These are phyloP conservation scores for Aspergillus sclerotioniger DNA, from an alignment of 495 filamentous ascomycete species.

Conservation along the genomic window DNA sequence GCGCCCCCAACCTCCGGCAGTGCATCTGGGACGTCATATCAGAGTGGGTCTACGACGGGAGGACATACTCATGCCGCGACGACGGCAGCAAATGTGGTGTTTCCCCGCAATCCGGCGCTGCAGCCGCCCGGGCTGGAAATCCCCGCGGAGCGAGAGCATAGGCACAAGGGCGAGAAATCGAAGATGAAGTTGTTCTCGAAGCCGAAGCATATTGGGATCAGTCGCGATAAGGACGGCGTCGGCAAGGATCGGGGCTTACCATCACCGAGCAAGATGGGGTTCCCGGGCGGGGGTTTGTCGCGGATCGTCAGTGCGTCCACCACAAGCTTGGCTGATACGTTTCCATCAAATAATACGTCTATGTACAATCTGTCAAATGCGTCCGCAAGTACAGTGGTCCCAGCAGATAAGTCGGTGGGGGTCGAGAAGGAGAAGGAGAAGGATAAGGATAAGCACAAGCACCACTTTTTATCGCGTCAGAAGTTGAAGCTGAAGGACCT, in stretches of 20 bases:
- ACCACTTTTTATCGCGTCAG: slow-evolving; percentile 85
- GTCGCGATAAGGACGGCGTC: slow-evolving; percentile 61
- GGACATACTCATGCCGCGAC: slow-evolving; percentile 68
- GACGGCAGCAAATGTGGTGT: slow-evolving; percentile 83
- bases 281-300: slow-evolving; percentile 54
- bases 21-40: slow-evolving; percentile 53
- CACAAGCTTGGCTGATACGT: slow-evolving; percentile 66
- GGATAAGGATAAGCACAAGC: slow-evolving; percentile 63
- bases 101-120: slow-evolving; percentile 65
- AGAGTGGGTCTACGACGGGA: slow-evolving; percentile 63
- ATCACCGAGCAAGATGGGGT: slow-evolving; percentile 76
- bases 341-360: slow-evolving; percentile 60
- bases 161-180: slow-evolving; percentile 70
- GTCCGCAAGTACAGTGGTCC: slow-evolving; percentile 74
- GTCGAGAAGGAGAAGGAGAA: slow-evolving; percentile 33
- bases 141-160: slow-evolving; percentile 57
- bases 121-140: slow-evolving; percentile 47
- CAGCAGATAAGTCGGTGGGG: slow-evolving; percentile 34
- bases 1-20: slow-evolving; percentile 54
- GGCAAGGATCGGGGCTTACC: slow-evolving; percentile 68
- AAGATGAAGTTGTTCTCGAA: slow-evolving; percentile 93
- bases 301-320: slow-evolving; percentile 73
- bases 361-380: slow-evolving; percentile 83
- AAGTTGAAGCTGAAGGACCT: slow-evolving; percentile 87
- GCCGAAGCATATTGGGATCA: slow-evolving; percentile 77